Percentiles rank a stretch among this genome's conserved stretches.
Evolutionary conservation across 2,329 filamentous ascomycete genomes (phyloP).

Genomic region (Calonectria naviculata): DNA sequence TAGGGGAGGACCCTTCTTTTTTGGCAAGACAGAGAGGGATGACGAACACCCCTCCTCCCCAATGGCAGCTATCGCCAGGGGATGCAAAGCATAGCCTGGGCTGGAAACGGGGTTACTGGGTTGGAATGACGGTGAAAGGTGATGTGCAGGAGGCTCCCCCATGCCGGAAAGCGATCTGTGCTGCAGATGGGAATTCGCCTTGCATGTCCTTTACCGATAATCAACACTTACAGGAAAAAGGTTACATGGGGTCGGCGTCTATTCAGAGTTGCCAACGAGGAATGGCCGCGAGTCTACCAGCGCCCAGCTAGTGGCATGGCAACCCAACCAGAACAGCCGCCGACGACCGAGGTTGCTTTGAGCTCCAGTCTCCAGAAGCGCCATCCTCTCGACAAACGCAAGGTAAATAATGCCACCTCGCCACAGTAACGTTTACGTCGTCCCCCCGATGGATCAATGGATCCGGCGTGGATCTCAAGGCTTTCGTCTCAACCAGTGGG

Average conservation of each 20-base stretch:
- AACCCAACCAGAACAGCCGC: background rate
- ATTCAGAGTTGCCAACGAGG: background rate
- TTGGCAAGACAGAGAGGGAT: too few relatives aligned
- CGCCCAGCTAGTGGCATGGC: background rate
- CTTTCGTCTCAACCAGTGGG: constrained; percentile 1
- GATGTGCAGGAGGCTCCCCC: background rate
- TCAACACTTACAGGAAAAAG: constrained; percentile 1
- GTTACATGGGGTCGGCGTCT: background rate
- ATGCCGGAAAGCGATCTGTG: background rate
- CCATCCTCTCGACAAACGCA: background rate
- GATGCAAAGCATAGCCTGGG: background rate
- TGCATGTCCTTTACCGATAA: background rate
- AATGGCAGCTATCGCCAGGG: background rate
- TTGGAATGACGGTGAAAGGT: constrained; percentile 20
- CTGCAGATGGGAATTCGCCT: constrained; percentile 6
- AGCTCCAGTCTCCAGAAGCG: background rate
- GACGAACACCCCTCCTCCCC: background rate
- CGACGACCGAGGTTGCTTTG: background rate
- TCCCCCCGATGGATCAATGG: background rate
- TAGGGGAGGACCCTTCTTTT: constrained; percentile 2
- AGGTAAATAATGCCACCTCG: background rate
- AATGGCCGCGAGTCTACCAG: constrained; percentile 2
- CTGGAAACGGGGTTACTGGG: background rate
- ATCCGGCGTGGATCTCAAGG: background rate
- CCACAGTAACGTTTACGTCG: background rate